Base-by-base conservation (phyloP, 1,284 basidiomycete genomes). In the Malassezia pachydermatis region DNA sequence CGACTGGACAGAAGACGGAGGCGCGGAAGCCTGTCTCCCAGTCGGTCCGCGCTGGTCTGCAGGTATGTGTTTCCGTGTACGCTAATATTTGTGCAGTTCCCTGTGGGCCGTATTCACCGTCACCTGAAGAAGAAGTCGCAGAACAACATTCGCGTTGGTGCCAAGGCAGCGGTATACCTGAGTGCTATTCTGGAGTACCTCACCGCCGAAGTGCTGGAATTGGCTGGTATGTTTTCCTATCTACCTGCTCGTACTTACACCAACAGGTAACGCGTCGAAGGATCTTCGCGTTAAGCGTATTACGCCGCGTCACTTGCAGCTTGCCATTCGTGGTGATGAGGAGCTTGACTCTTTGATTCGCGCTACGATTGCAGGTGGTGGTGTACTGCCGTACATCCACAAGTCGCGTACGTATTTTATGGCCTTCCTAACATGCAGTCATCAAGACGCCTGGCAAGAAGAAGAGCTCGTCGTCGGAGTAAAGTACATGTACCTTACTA, bases 231-330 rank as follows among this genome's bases (percentile, higher is more conserved):
- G 80, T 76, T 5, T 13, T 32, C 13, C n/a, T 5, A 22, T 27
- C 37, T 20, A 8, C 16, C 14, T 16, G 24, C 23, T 10, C 19
- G 19, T 9, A 36, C 34, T 36, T 22, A 13, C 37, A 5, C 19
- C 20, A 22, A 5, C 30, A 88, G 90, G 90, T 34, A 96, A 96
- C 73, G 90, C 90, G 20, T 90, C 89, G 9, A 94, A 94, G 72
- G 90, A 96, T 76, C 79, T 95, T 30, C 81, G 84, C 45, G 88
- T 94, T 36, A 95, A 95, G 76, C 86, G 92, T 73, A 94, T 96
- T 73, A 94, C 88, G 0, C 90, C 90, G 17, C 84, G 87, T 59
- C 88, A 90, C 74, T 74, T 90, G 61, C 87, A 90, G 73, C 79
- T 89, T 23, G 88, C 90, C 27, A 95, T 96, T 62, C 86, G 90